Percentiles rank a stretch among this genome's conserved stretches.
Conservation (phyloP, 345 rosid genomes). For the Erucastrum elatum region DNA sequence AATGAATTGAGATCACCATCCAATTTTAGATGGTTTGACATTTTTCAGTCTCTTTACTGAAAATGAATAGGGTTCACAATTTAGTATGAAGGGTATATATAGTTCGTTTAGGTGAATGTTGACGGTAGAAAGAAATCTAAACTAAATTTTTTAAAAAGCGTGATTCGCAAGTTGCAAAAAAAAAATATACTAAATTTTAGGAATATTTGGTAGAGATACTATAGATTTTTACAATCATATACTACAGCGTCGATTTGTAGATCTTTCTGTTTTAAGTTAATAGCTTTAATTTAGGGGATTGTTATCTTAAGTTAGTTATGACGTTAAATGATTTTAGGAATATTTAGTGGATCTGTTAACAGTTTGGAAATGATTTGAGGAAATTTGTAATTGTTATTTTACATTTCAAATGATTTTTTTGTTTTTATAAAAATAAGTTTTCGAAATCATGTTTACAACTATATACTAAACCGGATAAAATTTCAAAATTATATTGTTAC, state of each 20-base stretch:
- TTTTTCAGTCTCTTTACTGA: not conserved
- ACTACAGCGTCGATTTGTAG: not conserved
- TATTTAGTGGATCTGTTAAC: not conserved
- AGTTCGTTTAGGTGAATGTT: not conserved
- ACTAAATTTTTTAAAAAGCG: not conserved
- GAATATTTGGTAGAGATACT: not conserved
- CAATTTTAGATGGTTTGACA: not conserved
- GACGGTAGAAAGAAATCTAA: not conserved
- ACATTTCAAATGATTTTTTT: not conserved
- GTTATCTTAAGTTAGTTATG: no score
- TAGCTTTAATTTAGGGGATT: not conserved
- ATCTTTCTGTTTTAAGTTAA: not conserved
- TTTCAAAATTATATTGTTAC: not conserved
- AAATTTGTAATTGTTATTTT: no score
- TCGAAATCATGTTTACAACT: not conserved
- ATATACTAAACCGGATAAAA: not conserved
- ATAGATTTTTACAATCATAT: not conserved
- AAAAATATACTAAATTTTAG: not conserved
- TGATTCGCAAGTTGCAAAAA: not conserved
- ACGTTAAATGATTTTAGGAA: not conserved
- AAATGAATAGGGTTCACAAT: not conserved
- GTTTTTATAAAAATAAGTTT: not conserved
- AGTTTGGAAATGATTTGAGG: not conserved
- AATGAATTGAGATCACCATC: not conserved
- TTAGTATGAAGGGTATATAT: not conserved